Evolutionary conservation across 192 early-diverging fungal genomes (phyloP).

Genomic region (Bifiguratus adelaidae): DNA sequence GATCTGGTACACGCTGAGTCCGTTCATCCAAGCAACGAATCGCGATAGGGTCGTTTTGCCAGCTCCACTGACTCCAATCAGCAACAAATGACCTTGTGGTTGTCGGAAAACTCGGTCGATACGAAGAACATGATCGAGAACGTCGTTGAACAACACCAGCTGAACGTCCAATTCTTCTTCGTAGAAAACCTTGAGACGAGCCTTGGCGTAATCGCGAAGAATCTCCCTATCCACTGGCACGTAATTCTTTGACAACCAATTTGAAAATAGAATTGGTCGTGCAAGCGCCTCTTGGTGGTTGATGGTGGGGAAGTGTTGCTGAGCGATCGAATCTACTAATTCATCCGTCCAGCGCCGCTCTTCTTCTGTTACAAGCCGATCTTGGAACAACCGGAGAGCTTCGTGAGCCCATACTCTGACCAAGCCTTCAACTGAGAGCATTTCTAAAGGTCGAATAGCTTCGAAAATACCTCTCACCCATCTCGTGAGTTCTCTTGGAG

Average conservation of each 20-base stretch:
- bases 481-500: slow-evolving; percentile 97
- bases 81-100: slow-evolving; percentile 93
- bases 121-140: slow-evolving; percentile 93
- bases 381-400: slow-evolving; percentile 95
- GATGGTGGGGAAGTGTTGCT: slow-evolving; percentile 80
- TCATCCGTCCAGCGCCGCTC: slow-evolving; percentile 92
- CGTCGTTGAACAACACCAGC: slow-evolving; percentile 95
- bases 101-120: slow-evolving; percentile 98
- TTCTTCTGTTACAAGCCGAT: slow-evolving; percentile 81
- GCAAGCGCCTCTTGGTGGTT: slow-evolving; percentile 57
- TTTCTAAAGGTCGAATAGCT: slow-evolving; percentile 79
- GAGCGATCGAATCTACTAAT: slow-evolving; percentile 70
- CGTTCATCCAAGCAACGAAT: slow-evolving; percentile 99
- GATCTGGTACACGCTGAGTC: slow-evolving; percentile 89
- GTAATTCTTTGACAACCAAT: slow-evolving; percentile 95
- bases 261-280: slow-evolving; percentile 94
- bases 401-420: slow-evolving; percentile 98
- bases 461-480: slow-evolving; percentile 98
- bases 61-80: slow-evolving; percentile 95
- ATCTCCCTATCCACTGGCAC: slow-evolving; percentile 79
- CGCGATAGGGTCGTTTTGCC: slow-evolving; percentile 98
- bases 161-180: slow-evolving; percentile 99
- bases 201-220: slow-evolving; percentile 86
- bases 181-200: slow-evolving; percentile 94
- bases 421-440: slow-evolving; percentile 68